Evolutionary conservation across 2,329 filamentous ascomycete genomes (phyloP).

Genomic region (Colletotrichum liriopes): DNA sequence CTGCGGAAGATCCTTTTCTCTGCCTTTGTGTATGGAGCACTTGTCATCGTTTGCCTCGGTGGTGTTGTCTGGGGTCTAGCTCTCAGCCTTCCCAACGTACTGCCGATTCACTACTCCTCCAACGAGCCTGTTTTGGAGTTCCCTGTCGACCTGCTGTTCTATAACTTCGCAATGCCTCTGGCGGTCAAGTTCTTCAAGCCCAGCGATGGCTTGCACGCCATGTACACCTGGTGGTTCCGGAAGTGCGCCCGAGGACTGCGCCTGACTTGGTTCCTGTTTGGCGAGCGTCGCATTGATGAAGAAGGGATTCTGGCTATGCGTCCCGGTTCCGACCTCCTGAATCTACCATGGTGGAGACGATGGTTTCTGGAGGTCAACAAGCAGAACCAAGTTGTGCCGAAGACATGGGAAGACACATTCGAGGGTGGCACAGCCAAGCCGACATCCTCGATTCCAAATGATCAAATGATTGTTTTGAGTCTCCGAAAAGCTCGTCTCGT

Average conservation of each 20-base stretch:
- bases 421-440: constrained; percentile 64
- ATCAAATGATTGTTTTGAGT: constrained; percentile 56
- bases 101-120: constrained; percentile 94
- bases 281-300: constrained; percentile 84
- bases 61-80: constrained; percentile 95
- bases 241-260: constrained; percentile 85
- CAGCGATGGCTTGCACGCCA: constrained; percentile 83
- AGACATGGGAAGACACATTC: constrained; percentile 73
- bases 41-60: constrained; percentile 93
- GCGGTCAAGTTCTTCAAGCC: constrained; percentile 89
- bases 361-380: constrained; percentile 64
- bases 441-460: constrained; percentile 51
- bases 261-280: constrained; percentile 94
- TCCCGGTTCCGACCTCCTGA: constrained; percentile 50
- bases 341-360: constrained; percentile 57
- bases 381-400: constrained; percentile 61
- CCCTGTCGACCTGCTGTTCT: constrained; percentile 93
- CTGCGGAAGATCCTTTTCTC: constrained; percentile 97
- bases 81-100: constrained; percentile 76
- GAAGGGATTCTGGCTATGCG: constrained; percentile 77
- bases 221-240: constrained; percentile 98
- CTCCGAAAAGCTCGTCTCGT: constrained; percentile 63
- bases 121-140: constrained; percentile 95
- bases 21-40: constrained; percentile 92
- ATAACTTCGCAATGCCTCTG: constrained; percentile 95